Conservation (phyloP, 305 asterid genomes). For the Fraxinus paxiana region DNA sequence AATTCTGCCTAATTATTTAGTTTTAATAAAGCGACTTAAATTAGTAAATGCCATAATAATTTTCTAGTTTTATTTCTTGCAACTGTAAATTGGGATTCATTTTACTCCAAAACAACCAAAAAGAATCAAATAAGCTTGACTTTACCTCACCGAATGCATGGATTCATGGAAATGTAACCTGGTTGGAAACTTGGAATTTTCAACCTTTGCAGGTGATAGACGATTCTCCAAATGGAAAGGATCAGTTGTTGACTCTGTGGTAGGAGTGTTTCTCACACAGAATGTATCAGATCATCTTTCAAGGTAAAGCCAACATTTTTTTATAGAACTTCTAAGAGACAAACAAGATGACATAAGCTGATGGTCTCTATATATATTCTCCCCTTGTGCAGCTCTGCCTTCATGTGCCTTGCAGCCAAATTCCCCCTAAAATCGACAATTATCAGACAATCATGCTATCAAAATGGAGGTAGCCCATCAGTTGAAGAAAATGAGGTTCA, state of each 20-base stretch:
- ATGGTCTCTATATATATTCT: slow-evolving; percentile 2
- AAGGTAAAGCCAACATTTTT: slow-evolving; percentile 45
- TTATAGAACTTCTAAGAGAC: neutral
- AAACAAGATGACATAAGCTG: slow-evolving; percentile 16
- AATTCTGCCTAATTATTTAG: slow-evolving; percentile 2
- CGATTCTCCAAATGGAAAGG: slow-evolving; percentile 96
- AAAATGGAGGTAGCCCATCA: slow-evolving; percentile 32
- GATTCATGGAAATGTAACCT: slow-evolving; percentile 5
- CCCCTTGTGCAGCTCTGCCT: slow-evolving; percentile 72
- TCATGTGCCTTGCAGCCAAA: slow-evolving; percentile 82
- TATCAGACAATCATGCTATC: slow-evolving; percentile 25
- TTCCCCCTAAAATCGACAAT: slow-evolving; percentile 52
- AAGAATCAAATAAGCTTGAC: neutral
- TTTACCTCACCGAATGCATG: slow-evolving; percentile 15
- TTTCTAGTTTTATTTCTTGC: slow-evolving; percentile 7
- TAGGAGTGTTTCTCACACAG: slow-evolving; percentile 95
- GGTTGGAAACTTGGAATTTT: neutral
- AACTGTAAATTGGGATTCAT: slow-evolving; percentile 1
- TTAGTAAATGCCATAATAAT: slow-evolving; percentile 5
- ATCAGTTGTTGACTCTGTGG: slow-evolving; percentile 91
- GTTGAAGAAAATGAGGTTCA: slow-evolving; percentile 53
- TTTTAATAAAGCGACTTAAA: slow-evolving; percentile 1
- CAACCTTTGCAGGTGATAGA: slow-evolving; percentile 67
- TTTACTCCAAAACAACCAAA: slow-evolving; percentile 1
- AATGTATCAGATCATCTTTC: slow-evolving; percentile 96